Evolutionary conservation across 306 rosid species (phyloP).

Genomic region (Rubus parviflorus): DNA sequence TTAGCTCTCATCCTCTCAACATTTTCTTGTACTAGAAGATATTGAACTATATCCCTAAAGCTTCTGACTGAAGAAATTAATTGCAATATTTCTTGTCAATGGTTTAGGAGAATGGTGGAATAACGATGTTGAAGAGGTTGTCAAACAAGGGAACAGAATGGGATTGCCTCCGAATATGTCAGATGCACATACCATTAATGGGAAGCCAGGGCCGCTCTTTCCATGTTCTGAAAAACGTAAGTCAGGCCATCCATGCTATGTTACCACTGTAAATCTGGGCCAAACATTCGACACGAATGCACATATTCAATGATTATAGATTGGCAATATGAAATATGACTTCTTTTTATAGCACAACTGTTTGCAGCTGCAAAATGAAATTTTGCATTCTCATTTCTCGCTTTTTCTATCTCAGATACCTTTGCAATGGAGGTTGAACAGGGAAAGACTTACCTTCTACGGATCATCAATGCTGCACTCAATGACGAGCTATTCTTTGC

Average conservation of each 20-base stretch:
- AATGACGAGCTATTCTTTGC: conserved; percentile 42
- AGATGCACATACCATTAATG: conserved; percentile 41
- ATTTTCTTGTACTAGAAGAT: not conserved
- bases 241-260: not conserved
- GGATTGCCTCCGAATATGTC: conserved; percentile 43
- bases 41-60: not conserved
- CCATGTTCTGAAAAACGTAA: not conserved
- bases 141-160: conserved; percentile 31
- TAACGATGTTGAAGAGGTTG: conserved; percentile 33
- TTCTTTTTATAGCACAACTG: too few species aligned
- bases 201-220: conserved; percentile 17
- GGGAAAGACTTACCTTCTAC: conserved; percentile 30
- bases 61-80: not conserved
- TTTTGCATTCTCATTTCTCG: not conserved
- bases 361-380: too few species aligned
- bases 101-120: conserved; percentile 46
- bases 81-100: not conserved
- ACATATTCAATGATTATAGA: too few species aligned
- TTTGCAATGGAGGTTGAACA: conserved; percentile 40
- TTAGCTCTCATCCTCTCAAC: not conserved
- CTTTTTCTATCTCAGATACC: conserved; percentile 17
- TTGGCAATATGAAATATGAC: too few species aligned
- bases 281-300: not conserved
- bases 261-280: not conserved
- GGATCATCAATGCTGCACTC: conserved; percentile 40